phyloP scores from a whole-genome alignment of 2,329 filamentous ascomycete genomes.

The Thermothelomyces thermophilus region DNA sequence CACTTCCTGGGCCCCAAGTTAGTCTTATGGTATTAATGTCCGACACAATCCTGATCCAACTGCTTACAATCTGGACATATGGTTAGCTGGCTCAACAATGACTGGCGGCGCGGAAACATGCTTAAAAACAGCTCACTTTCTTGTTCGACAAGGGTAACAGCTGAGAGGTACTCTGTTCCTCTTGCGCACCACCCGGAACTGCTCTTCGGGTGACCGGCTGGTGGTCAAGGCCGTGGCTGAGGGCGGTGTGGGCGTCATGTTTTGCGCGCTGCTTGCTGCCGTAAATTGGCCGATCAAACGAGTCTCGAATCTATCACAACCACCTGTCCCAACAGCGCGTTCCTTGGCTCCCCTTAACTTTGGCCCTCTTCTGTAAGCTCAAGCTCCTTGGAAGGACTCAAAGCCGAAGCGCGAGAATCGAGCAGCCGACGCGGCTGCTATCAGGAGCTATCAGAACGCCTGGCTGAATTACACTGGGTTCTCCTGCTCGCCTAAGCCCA shows the following conservation, averaged over 20 bases:
- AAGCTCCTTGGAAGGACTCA: too few relatives aligned
- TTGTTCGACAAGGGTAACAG: conserved; percentile 82
- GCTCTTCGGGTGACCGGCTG: conserved; percentile 73
- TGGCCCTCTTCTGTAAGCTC: too few relatives aligned
- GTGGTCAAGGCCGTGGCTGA: conserved; percentile 72
- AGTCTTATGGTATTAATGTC: neutral
- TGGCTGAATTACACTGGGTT: neutral
- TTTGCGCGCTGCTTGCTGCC: conserved; percentile 6
- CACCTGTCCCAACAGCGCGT: neutral
- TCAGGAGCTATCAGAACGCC: neutral
- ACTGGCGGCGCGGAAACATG: neutral
- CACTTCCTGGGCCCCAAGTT: conserved; percentile 60
- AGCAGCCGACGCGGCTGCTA: neutral
- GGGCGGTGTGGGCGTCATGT: conserved; percentile 70
- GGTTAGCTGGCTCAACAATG: conserved; percentile 29
- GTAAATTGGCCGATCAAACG: neutral
- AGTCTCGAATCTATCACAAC: neutral
- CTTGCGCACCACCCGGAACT: conserved; percentile 83
- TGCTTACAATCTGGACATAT: conserved; percentile 27
- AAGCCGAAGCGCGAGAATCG: too few relatives aligned
- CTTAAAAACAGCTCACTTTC: conserved; percentile 60
- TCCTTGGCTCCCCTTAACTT: too few relatives aligned
- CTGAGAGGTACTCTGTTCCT: conserved; percentile 87
- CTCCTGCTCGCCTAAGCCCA: neutral
- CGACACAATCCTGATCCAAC: neutral